Conservation (phyloP, 1,284 basidiomycete species). For the Pseudomicrostroma phylloplanum region DNA sequence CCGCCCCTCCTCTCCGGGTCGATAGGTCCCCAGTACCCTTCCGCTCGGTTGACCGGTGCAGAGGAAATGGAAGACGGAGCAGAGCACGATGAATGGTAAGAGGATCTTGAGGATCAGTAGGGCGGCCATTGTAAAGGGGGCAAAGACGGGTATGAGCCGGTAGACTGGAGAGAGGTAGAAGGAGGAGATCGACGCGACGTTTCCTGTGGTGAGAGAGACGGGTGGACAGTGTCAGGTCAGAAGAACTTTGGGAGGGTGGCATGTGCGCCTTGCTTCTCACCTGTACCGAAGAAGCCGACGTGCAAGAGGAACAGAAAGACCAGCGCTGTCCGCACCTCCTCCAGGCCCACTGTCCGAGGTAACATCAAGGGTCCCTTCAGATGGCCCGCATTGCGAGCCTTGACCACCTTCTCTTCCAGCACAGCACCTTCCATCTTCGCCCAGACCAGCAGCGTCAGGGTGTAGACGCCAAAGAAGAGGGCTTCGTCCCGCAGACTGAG, state of each 20-base stretch:
- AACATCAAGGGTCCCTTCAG: slow-evolving; percentile 1
- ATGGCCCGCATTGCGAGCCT: not conserved
- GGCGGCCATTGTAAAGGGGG: slow-evolving; percentile 71
- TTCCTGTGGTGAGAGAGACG: too few relatives aligned
- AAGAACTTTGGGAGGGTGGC: slow-evolving; percentile 7
- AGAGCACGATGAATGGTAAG: slow-evolving; percentile 60
- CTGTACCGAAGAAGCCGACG: slow-evolving; percentile 75
- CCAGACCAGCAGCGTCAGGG: slow-evolving; percentile 64
- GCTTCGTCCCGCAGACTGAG: slow-evolving; percentile 77
- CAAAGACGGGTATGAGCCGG: slow-evolving; percentile 77
- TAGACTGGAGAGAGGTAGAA: slow-evolving; percentile 87
- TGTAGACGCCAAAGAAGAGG: slow-evolving; percentile 70
- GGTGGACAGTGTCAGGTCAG: not conserved
- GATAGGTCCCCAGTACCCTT: not conserved
- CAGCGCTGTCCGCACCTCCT: slow-evolving; percentile 68
- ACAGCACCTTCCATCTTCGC: slow-evolving; percentile 60
- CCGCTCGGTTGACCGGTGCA: slow-evolving; percentile 12
- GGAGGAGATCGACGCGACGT: slow-evolving; percentile 78
- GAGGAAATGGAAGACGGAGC: slow-evolving; percentile 57
- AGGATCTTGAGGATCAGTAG: slow-evolving; percentile 59
- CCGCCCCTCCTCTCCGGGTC: not conserved
- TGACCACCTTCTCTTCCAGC: slow-evolving; percentile 17
- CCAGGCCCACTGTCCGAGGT: slow-evolving; percentile 57
- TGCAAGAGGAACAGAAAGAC: slow-evolving; percentile 84
- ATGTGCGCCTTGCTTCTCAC: too few relatives aligned